Conservation (phyloP, 2,329 filamentous ascomycete species). For the Metarhizium sp. region DNA sequence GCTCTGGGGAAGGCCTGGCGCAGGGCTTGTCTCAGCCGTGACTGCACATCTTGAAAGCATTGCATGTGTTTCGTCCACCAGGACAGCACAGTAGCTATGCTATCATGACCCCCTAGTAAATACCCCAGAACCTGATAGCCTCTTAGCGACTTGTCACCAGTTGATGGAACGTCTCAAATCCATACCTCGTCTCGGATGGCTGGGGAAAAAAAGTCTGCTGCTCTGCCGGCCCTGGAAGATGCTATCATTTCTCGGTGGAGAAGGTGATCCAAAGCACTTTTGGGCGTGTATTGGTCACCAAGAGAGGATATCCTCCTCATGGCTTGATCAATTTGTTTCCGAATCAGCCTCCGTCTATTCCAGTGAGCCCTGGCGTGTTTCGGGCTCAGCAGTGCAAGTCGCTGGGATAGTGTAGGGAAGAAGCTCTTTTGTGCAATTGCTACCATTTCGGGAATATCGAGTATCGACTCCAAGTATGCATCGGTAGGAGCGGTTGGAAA, state of each 20-base stretch:
- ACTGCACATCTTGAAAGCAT: constrained; percentile 13
- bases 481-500: constrained; percentile 10
- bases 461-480: constrained; percentile 13
- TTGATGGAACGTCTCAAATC: background rate
- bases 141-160: background rate
- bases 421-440: constrained; percentile 14
- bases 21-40: constrained; percentile 16
- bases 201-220: constrained; percentile 21
- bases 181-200: constrained; percentile 25
- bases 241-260: constrained; percentile 22
- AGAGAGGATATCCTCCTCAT: constrained; percentile 9
- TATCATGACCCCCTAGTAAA: constrained; percentile 21
- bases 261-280: constrained; percentile 23
- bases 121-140: constrained; percentile 16
- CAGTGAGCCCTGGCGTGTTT: constrained; percentile 16
- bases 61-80: constrained; percentile 22
- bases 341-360: constrained; percentile 12
- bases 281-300: constrained; percentile 5
- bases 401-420: constrained; percentile 12
- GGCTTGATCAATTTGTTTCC: constrained; percentile 12
- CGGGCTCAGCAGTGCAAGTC: constrained; percentile 14
- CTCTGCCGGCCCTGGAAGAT: constrained; percentile 19
- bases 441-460: constrained; percentile 17
- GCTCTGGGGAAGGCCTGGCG: constrained; percentile 14
- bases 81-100: constrained; percentile 16